These are phyloP conservation scores for Mycena pura DNA, from an alignment of 768 basidiomycete genomes.

Conservation along the genomic window DNA sequence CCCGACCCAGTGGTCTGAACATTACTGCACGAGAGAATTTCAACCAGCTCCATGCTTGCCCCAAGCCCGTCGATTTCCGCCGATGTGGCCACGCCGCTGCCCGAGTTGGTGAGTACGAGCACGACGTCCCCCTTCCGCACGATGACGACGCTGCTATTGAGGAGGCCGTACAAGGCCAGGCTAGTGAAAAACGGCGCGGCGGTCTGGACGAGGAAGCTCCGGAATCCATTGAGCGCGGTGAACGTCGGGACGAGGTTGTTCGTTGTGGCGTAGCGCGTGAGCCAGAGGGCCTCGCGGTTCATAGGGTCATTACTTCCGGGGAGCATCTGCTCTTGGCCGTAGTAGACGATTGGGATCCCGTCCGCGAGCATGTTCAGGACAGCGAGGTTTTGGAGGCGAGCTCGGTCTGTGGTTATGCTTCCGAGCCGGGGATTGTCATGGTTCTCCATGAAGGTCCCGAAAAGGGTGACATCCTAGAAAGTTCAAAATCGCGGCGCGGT, in stretches of 20 bases:
- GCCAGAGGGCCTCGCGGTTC: slow-evolving; percentile 66
- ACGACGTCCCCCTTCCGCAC: slow-evolving; percentile 31
- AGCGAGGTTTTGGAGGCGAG: slow-evolving; percentile 32
- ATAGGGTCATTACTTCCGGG: slow-evolving; percentile 55
- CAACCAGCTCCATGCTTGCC: slow-evolving; percentile 45
- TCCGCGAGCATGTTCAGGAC: slow-evolving; percentile 54
- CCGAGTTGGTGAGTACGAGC: slow-evolving; percentile 45
- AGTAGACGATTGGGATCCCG: slow-evolving; percentile 67
- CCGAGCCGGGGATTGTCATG: slow-evolving; percentile 63
- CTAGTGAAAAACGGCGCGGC: slow-evolving; percentile 50
- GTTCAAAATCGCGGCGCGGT: neutral
- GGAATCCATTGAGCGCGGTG: slow-evolving; percentile 45
- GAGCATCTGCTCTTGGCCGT: slow-evolving; percentile 64
- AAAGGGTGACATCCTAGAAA: slow-evolving; percentile 36
- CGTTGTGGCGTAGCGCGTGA: slow-evolving; percentile 48
- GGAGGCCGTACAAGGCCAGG: slow-evolving; percentile 32
- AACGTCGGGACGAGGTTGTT: slow-evolving; percentile 47
- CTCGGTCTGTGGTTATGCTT: slow-evolving; percentile 52
- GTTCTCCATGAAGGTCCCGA: slow-evolving; percentile 65
- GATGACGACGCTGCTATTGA: slow-evolving; percentile 7
- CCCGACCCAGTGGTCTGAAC: slow-evolving; percentile 44
- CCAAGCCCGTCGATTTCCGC: slow-evolving; percentile 29
- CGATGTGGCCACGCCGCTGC: slow-evolving; percentile 20
- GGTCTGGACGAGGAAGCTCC: slow-evolving; percentile 42
- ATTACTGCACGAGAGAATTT: slow-evolving; percentile 48